These are phyloP conservation scores for Gamsiella multidivaricata DNA, from an alignment of 192 early-diverging fungal species.

Conservation along the genomic window DNA sequence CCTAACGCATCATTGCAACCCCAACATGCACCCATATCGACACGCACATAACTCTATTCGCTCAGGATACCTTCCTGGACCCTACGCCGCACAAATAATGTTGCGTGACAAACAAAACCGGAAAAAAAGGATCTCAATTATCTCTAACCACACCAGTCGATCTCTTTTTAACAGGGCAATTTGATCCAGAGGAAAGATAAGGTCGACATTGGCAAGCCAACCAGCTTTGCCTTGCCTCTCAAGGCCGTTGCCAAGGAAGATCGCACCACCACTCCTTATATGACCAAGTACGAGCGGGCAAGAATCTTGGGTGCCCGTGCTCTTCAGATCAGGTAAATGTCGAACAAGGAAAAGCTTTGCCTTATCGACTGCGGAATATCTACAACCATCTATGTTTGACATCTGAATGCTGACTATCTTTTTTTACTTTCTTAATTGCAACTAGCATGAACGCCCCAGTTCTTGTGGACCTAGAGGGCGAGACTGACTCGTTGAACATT, in stretches of 20 bases:
- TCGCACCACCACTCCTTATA: slow-evolving; percentile 95
- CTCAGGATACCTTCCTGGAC: too few species aligned
- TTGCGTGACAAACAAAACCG: too few species aligned
- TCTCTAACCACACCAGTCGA: too few species aligned
- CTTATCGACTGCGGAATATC: slow-evolving; percentile 3
- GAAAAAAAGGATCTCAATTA: too few species aligned
- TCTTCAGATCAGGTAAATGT: slow-evolving; percentile 92
- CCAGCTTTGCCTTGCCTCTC: slow-evolving; percentile 14
- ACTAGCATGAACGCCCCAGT: slow-evolving; percentile 97
- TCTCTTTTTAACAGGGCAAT: not conserved
- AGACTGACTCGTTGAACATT: slow-evolving; percentile 93
- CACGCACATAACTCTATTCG: too few species aligned
- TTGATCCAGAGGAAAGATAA: slow-evolving; percentile 14
- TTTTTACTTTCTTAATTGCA: slow-evolving; percentile 1
- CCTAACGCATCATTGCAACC: too few species aligned
- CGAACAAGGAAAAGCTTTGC: not conserved
- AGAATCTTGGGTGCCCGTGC: slow-evolving; percentile 91
- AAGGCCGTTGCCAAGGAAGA: slow-evolving; percentile 70
- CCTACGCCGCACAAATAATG: too few species aligned
- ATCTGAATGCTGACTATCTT: too few species aligned
- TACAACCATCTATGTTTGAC: too few species aligned
- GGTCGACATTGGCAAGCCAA: slow-evolving; percentile 34
- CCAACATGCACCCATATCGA: too few species aligned
- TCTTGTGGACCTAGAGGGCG: slow-evolving; percentile 93
- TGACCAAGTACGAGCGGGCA: slow-evolving; percentile 98